Conservation (phyloP, 495 filamentous ascomycete genomes). For the Xylaria castorea region DNA sequence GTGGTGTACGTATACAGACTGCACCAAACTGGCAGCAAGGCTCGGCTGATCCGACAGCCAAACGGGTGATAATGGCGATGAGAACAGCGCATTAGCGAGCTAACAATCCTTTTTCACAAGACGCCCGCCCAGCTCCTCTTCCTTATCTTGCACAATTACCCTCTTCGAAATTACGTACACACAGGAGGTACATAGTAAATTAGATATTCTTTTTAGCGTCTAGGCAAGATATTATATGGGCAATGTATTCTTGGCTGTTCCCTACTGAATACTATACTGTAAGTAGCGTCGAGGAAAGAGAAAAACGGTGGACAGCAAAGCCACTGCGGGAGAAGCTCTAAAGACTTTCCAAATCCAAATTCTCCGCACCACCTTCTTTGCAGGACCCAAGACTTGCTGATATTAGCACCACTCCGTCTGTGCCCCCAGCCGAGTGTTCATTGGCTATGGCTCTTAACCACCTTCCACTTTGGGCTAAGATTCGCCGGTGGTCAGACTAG, state of each 20-base stretch:
- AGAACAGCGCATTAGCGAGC: background rate
- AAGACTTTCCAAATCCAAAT: constrained; percentile 21
- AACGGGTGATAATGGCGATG: background rate
- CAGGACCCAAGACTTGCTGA: constrained; percentile 19
- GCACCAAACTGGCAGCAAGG: background rate
- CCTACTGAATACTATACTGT: no score
- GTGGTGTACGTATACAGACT: no score
- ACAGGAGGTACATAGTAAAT: background rate
- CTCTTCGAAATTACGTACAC: constrained; percentile 9
- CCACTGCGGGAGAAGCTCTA: constrained; percentile 11
- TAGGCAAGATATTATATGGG: background rate
- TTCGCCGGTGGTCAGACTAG: background rate
- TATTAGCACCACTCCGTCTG: constrained; percentile 12
- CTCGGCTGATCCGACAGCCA: constrained; percentile 20
- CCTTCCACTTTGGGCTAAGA: constrained; percentile 11
- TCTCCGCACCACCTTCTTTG: constrained; percentile 11
- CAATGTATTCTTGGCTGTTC: no score
- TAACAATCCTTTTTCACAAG: background rate
- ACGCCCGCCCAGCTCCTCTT: background rate
- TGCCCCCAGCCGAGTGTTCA: background rate
- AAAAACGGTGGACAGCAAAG: background rate
- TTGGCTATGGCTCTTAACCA: background rate
- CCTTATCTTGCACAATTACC: constrained; percentile 8
- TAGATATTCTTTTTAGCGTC: constrained; percentile 12
- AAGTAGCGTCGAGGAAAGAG: no score